Evolutionary conservation across 2,329 filamentous ascomycete species (phyloP).

Genomic region (Penicillium rolfsii): DNA sequence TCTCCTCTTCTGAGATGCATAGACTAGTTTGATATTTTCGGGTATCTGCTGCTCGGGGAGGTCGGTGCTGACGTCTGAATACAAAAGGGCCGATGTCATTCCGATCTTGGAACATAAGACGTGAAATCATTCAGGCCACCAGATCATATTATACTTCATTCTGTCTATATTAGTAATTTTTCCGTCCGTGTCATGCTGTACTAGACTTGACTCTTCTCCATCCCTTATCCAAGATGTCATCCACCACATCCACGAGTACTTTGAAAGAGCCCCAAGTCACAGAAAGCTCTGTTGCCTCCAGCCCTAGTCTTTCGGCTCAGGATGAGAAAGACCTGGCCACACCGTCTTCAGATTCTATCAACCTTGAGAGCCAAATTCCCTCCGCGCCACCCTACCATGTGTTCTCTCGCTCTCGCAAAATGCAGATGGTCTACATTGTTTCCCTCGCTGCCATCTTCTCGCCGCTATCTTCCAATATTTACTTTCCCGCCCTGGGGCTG

Average conservation of each 20-base stretch:
- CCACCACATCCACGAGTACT: slow-evolving; percentile 15
- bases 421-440: slow-evolving; percentile 45
- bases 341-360: slow-evolving; percentile 21
- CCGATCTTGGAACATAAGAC: background rate
- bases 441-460: slow-evolving; percentile 49
- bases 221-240: slow-evolving; percentile 17
- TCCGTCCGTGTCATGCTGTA: slow-evolving; percentile 7
- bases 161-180: slow-evolving; percentile 11
- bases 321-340: slow-evolving; percentile 23
- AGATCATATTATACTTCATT: background rate
- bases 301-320: slow-evolving; percentile 16
- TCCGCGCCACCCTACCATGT: slow-evolving; percentile 35
- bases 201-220: slow-evolving; percentile 2
- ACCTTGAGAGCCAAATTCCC: slow-evolving; percentile 23
- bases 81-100: slow-evolving; percentile 24
- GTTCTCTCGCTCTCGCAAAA: slow-evolving; percentile 41
- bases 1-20: slow-evolving; percentile 21
- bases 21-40: slow-evolving; percentile 17
- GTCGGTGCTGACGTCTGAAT: slow-evolving; percentile 12
- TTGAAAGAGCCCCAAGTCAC: slow-evolving; percentile 16
- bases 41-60: slow-evolving; percentile 18
- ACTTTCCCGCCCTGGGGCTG: slow-evolving; percentile 47
- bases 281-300: slow-evolving; percentile 18
- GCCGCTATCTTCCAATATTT: slow-evolving; percentile 51
- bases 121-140: background rate